Evolutionary conservation across 257 asterid genomes (phyloP).

Genomic region (Marsdenia floribunda): DNA sequence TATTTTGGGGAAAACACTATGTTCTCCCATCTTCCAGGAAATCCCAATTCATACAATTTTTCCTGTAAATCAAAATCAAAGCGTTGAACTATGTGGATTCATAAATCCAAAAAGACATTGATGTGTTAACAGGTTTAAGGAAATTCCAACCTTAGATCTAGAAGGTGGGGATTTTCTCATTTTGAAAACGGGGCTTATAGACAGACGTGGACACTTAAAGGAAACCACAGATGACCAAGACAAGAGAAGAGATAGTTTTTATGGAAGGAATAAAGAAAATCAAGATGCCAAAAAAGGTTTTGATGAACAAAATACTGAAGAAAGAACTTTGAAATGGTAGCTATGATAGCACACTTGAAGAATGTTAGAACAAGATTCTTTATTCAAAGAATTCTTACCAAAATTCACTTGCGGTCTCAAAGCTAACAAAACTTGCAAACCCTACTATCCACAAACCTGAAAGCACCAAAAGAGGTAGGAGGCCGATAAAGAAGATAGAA

Average conservation of each 20-base stretch:
- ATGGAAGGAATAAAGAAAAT: constrained; percentile 37
- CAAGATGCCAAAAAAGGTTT: constrained; percentile 5
- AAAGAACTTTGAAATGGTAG: background rate
- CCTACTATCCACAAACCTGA: constrained; percentile 7
- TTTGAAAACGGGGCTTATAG: constrained; percentile 33
- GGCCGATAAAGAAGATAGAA: constrained; percentile 18
- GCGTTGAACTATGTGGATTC: constrained; percentile 15
- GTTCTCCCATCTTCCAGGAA: too few relatives aligned
- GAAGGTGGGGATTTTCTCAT: constrained; percentile 63
- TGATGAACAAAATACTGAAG: background rate
- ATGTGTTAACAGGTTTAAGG: constrained; percentile 23
- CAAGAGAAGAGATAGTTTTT: constrained; percentile 19
- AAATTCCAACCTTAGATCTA: constrained; percentile 36
- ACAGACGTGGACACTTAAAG: constrained; percentile 4
- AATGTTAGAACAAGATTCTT: constrained; percentile 22
- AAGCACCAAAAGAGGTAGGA: background rate
- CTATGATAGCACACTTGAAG: constrained; percentile 17
- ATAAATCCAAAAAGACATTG: constrained; percentile 12
- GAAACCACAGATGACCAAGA: constrained; percentile 19
- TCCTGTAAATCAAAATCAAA: too few relatives aligned
- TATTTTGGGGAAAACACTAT: too few relatives aligned
- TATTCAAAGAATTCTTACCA: constrained; percentile 12
- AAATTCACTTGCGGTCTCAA: too few relatives aligned
- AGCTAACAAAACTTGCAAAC: background rate
- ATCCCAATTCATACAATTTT: too few relatives aligned